Conservation (phyloP, 352 stramenopile species). For the Pythium brachiatum region DNA sequence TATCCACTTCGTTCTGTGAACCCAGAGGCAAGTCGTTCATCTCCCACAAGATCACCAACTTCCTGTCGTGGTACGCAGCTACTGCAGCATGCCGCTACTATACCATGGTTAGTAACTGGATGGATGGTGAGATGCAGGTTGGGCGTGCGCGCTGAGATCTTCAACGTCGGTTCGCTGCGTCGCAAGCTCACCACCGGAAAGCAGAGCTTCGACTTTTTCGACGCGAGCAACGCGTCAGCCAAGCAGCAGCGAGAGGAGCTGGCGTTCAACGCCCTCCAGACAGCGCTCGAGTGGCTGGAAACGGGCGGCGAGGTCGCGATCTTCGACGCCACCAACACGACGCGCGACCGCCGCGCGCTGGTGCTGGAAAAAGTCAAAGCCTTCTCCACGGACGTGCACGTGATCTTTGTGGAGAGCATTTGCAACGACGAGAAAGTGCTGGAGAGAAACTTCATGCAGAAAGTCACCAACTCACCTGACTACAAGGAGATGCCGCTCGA, state of each 20-base stretch:
- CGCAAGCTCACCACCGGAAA: constrained; percentile 61
- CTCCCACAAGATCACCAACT: constrained; percentile 76
- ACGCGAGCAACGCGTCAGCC: constrained; percentile 69
- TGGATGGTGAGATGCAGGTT: constrained; percentile 21
- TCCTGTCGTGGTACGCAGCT: constrained; percentile 33
- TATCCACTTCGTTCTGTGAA: neutral
- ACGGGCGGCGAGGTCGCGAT: constrained; percentile 64
- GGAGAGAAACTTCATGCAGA: constrained; percentile 51
- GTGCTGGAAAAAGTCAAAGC: constrained; percentile 26
- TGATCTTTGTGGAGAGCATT: constrained; percentile 86
- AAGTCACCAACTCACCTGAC: constrained; percentile 51
- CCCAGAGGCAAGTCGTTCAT: constrained; percentile 89
- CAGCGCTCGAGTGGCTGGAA: constrained; percentile 41
- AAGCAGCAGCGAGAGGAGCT: constrained; percentile 60
- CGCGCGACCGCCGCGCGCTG: constrained; percentile 31
- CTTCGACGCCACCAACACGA: constrained; percentile 79
- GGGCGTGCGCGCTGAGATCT: constrained; percentile 62
- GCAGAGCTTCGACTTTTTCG: constrained; percentile 77
- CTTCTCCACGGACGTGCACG: constrained; percentile 31
- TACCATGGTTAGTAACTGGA: too few relatives aligned
- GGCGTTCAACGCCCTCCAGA: constrained; percentile 48
- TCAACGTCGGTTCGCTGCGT: constrained; percentile 91
- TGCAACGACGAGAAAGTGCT: constrained; percentile 69
- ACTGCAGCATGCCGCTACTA: too few relatives aligned
- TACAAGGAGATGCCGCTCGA: constrained; percentile 52